Conservation (phyloP, 75 land plant genomes). For the Cunninghamia lanceolata region DNA sequence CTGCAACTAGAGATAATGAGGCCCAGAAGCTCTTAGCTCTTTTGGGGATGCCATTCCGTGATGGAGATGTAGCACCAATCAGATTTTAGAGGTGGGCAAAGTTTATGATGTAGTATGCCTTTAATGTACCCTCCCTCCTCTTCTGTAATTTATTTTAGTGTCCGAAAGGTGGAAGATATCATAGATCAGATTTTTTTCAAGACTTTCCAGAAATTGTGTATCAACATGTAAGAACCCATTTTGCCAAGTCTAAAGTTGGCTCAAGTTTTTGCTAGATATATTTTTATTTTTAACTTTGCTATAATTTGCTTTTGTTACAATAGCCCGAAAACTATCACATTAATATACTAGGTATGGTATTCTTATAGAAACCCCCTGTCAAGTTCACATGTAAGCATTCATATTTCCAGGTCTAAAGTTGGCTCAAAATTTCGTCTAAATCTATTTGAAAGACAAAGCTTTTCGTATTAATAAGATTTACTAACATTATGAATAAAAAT, state of each 20-base stretch:
- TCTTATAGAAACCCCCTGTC: background rate
- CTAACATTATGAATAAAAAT: background rate
- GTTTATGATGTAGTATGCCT: background rate
- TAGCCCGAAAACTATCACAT: background rate
- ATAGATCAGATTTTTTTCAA: background rate
- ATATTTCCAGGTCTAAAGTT: background rate
- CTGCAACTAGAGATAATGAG: slow-evolving; percentile 79
- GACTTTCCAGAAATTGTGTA: background rate
- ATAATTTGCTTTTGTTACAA: background rate
- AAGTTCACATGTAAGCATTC: background rate
- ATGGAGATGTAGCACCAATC: slow-evolving; percentile 9
- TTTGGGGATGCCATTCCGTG: slow-evolving; percentile 91
- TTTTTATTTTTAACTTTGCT: background rate
- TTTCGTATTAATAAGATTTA: background rate
- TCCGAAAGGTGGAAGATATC: background rate
- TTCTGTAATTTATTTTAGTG: background rate
- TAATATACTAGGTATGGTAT: background rate
- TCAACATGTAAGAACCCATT: no score
- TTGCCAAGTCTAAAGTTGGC: background rate
- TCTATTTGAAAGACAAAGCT: background rate
- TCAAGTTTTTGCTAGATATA: background rate
- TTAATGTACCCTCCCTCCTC: no score
- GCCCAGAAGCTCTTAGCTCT: slow-evolving; percentile 66
- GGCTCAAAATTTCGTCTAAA: background rate
- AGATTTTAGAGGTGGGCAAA: background rate